Evolutionary conservation across 495 filamentous ascomycete species (phyloP).

Genomic region (Parachaetomium inaequale): DNA sequence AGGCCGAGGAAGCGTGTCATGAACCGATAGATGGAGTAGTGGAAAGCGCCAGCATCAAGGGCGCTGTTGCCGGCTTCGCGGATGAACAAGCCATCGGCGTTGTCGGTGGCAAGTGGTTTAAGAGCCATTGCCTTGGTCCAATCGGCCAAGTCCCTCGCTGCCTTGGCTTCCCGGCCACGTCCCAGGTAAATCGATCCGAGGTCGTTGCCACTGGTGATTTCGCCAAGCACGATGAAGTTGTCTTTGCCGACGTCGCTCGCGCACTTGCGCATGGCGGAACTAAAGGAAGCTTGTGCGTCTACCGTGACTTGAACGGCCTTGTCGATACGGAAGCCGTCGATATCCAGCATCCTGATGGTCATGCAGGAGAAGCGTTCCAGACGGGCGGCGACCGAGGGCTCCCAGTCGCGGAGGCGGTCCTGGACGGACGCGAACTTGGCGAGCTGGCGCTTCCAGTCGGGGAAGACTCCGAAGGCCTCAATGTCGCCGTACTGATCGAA

Average conservation of each 20-base stretch:
- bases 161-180: constrained; percentile 55
- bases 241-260: constrained; percentile 54
- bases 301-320: constrained; percentile 65
- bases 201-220: constrained; percentile 61
- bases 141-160: constrained; percentile 31
- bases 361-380: constrained; percentile 65
- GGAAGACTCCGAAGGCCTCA: constrained; percentile 64
- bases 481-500: constrained; percentile 70
- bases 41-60: constrained; percentile 64
- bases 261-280: constrained; percentile 52
- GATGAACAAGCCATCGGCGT: constrained; percentile 49
- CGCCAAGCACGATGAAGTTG: constrained; percentile 64
- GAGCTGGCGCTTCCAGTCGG: constrained; percentile 63
- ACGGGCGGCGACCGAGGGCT: constrained; percentile 55
- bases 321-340: constrained; percentile 68
- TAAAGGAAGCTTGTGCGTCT: constrained; percentile 59
- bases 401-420: constrained; percentile 71
- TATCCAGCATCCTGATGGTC: constrained; percentile 59
- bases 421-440: constrained; percentile 73
- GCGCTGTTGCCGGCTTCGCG: constrained; percentile 55
- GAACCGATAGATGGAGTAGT: constrained; percentile 68
- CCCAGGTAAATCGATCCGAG: constrained; percentile 65
- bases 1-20: constrained; percentile 64
- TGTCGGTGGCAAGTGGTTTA: constrained; percentile 12
- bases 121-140: constrained; percentile 24